phyloP scores from a whole-genome alignment of 805 yeast species.

The Sugiyamaella marilandica region DNA sequence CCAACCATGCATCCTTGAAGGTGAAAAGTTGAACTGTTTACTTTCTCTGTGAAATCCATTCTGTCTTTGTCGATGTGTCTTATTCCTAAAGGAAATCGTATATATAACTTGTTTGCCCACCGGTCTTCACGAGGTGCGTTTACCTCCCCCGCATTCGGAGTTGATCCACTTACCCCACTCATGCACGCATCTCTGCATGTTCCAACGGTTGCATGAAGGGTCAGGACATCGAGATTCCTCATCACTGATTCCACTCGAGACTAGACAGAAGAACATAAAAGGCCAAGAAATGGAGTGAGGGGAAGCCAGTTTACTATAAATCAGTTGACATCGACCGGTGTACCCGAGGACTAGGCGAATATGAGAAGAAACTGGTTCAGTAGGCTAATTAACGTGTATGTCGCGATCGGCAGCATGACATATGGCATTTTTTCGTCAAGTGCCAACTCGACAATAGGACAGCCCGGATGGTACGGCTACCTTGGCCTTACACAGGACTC shows the following conservation, averaged over 20 bases:
- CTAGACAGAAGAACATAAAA: not conserved
- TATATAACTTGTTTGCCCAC: too few species aligned
- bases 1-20: conserved; percentile 9
- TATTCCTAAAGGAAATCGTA: too few species aligned
- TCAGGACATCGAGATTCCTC: not conserved
- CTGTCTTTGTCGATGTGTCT: not conserved
- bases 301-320: not conserved
- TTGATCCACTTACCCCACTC: not conserved
- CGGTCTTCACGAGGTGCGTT: not conserved
- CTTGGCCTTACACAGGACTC: conserved; percentile 2
- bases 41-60: conserved; percentile 1
- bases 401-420: conserved; percentile 9
- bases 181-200: not conserved
- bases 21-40: not conserved
- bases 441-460: conserved; percentile 8
- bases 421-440: conserved; percentile 8
- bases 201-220: not conserved
- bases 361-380: conserved; percentile 11
- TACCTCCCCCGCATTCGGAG: not conserved
- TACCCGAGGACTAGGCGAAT: not conserved
- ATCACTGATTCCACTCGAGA: not conserved
- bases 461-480: conserved; percentile 7
- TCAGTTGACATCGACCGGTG: not conserved
- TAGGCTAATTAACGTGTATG: conserved; percentile 5
- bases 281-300: not conserved